A percentile compares a stretch with the other conserved stretches of the same genome.
Evolutionary conservation across 1,139 yeast species (phyloP).

Genomic region (Candida neerlandica): DNA sequence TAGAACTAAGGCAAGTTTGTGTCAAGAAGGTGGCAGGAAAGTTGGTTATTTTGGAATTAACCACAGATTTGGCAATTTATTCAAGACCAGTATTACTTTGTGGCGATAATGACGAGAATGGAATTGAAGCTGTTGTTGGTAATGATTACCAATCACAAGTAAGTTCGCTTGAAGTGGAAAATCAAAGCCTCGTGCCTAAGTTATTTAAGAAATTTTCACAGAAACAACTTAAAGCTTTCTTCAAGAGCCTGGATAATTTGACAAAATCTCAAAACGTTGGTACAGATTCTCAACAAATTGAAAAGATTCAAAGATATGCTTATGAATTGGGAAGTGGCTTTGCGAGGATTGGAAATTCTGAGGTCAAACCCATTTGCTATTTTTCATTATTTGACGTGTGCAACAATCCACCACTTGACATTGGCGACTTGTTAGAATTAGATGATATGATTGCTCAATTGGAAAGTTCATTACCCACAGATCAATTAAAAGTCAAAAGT

Average conservation of each 20-base stretch:
- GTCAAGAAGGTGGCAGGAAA: not conserved
- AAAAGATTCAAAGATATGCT: slow-evolving; percentile 14
- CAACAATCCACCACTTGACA: slow-evolving; percentile 22
- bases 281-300: slow-evolving; percentile 9
- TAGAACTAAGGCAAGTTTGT: slow-evolving; percentile 15
- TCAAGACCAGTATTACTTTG: slow-evolving; percentile 2
- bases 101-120: not conserved
- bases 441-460: slow-evolving; percentile 56
- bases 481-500: slow-evolving; percentile 23
- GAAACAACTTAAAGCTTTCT: slow-evolving; percentile 1
- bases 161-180: not conserved
- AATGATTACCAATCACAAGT: not conserved
- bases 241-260: not conserved
- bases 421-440: slow-evolving; percentile 42
- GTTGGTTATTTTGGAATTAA: slow-evolving; percentile 7
- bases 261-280: not conserved
- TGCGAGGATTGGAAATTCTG: slow-evolving; percentile 5
- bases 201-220: slow-evolving; percentile 13
- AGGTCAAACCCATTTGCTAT: not conserved
- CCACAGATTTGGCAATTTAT: slow-evolving; percentile 9
- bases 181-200: not conserved
- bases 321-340: slow-evolving; percentile 8
- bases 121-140: not conserved
- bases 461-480: slow-evolving; percentile 32
- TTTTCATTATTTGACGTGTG: slow-evolving; percentile 30